Percentiles rank a stretch among this genome's conserved stretches.
phyloP scores from a whole-genome alignment of 108 stramenopile species.

The Conticribra guillardii region DNA sequence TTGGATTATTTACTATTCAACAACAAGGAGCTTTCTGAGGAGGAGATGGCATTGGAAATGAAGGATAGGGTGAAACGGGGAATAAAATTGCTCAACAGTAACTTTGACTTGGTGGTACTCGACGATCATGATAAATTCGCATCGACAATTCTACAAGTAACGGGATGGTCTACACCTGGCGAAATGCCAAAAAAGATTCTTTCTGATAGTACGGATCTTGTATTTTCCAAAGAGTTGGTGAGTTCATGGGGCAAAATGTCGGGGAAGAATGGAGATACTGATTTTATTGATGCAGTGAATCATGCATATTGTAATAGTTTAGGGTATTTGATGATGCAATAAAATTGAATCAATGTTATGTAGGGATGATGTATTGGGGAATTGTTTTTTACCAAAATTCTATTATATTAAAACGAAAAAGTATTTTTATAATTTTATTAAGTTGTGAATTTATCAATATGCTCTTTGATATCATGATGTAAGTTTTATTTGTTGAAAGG shows the following conservation, averaged over 20 bases:
- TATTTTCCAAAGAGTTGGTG: slow-evolving; percentile 41
- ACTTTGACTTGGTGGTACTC: slow-evolving; percentile 45
- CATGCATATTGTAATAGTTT: slow-evolving; percentile 35
- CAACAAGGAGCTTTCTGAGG: neutral
- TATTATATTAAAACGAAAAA: too few species aligned
- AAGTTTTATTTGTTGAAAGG: too few species aligned
- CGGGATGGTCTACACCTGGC: slow-evolving; percentile 32
- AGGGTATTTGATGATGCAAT: slow-evolving; percentile 4
- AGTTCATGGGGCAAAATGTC: slow-evolving; percentile 30
- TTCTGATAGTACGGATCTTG: slow-evolving; percentile 6
- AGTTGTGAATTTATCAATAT: too few species aligned
- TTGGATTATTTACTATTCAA: slow-evolving; percentile 51
- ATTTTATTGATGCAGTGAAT: slow-evolving; percentile 45
- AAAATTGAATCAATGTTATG: too few species aligned
- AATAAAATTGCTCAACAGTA: slow-evolving; percentile 20
- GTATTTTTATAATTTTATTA: too few species aligned
- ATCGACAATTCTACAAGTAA: slow-evolving; percentile 27
- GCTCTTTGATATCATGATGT: too few species aligned
- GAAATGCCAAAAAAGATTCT: slow-evolving; percentile 4
- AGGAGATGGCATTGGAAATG: slow-evolving; percentile 4
- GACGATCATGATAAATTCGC: slow-evolving; percentile 25
- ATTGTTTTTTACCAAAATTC: too few species aligned
- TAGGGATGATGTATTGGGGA: too few species aligned
- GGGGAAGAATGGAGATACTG: slow-evolving; percentile 41
- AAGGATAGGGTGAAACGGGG: slow-evolving; percentile 36